phyloP scores from a whole-genome alignment of 495 filamentous ascomycete species.

The Neurospora sp. region DNA sequence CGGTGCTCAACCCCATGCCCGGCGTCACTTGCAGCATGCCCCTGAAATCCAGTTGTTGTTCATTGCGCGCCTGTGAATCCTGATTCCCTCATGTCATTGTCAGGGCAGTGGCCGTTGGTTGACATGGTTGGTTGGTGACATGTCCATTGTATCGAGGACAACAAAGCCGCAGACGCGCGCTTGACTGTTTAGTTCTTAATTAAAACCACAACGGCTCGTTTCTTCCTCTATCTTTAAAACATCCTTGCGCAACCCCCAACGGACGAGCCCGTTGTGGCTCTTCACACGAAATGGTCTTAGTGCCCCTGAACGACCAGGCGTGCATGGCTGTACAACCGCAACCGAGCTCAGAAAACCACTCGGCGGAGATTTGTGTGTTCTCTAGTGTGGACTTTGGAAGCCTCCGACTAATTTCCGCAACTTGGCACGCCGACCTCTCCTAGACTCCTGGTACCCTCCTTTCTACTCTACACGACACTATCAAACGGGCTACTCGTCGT shows the following conservation, averaged over 20 bases:
- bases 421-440: neutral
- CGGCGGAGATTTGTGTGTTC: neutral
- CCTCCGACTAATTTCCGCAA: neutral
- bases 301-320: neutral
- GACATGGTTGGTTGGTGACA: neutral
- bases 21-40: neutral
- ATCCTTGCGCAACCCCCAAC: neutral
- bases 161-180: neutral
- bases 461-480: neutral
- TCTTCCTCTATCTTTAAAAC: neutral
- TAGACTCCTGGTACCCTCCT: neutral
- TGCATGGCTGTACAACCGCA: neutral
- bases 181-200: neutral
- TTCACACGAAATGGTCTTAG: neutral
- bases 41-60: neutral
- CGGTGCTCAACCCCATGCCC: neutral
- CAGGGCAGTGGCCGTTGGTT: neutral
- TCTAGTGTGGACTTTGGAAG: neutral
- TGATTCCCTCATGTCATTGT: neutral
- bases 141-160: neutral
- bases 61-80: neutral
- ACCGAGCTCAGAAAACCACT: neutral
- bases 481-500: neutral
- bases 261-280: neutral
- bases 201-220: neutral